These are phyloP conservation scores for Plantago elongata DNA, from an alignment of 257 asterid genomes.

Conservation along the genomic window DNA sequence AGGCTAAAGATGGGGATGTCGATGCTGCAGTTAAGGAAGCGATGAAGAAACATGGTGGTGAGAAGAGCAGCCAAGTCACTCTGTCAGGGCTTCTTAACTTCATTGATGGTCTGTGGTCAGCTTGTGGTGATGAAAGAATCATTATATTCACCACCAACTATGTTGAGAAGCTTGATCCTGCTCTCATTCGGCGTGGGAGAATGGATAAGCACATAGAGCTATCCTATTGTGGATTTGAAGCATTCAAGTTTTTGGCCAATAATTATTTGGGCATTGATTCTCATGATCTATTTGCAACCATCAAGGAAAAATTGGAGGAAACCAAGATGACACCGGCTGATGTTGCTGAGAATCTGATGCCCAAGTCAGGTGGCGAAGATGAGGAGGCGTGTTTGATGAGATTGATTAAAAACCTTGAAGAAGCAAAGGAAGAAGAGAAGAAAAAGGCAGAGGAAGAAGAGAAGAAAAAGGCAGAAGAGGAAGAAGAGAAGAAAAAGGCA, in stretches of 20 bases:
- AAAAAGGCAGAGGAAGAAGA: constrained; percentile 3
- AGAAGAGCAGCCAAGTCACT: constrained; percentile 27
- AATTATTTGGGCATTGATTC: constrained; percentile 27
- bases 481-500: not conserved
- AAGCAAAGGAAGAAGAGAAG: constrained; percentile 5
- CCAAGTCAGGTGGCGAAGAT: constrained; percentile 16
- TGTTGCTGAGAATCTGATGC: constrained; percentile 43
- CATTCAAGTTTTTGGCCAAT: constrained; percentile 33
- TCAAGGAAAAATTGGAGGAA: constrained; percentile 23
- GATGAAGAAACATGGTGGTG: constrained; percentile 10
- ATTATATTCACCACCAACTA: constrained; percentile 37
- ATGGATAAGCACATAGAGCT: constrained; percentile 45
- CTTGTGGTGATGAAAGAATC: constrained; percentile 37
- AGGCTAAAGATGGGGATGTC: constrained; percentile 4
- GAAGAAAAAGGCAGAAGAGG: constrained; percentile 2
- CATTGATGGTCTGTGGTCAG: constrained; percentile 47
- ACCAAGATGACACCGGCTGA: constrained; percentile 40
- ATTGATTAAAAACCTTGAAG: constrained; percentile 26
- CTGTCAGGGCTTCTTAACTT: constrained; percentile 40
- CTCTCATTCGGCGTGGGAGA: constrained; percentile 34
- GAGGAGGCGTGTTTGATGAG: constrained; percentile 24
- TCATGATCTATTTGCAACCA: constrained; percentile 28
- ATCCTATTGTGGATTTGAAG: constrained; percentile 38
- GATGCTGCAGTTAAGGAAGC: not conserved
- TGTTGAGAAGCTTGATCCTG: constrained; percentile 39